Evolutionary conservation across 78 protist species (phyloP), one percentile per base, ranked within the genome.

Genomic region (Dictyostelium capitatum): DNA sequence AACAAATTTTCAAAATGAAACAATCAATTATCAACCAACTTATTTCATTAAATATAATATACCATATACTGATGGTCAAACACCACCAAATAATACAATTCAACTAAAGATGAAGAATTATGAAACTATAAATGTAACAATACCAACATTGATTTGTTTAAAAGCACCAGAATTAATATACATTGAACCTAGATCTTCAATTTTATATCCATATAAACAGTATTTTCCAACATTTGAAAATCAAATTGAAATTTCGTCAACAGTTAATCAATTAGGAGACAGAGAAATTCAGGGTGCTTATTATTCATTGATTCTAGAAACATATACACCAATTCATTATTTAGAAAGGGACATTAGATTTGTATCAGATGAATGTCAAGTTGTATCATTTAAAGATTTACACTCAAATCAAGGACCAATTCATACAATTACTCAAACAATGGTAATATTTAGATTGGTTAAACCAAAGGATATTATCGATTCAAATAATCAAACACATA

Each of bases 241-340:
- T 1, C 47, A 51, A 51, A 51, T 51, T 51, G 15, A 8, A 51
- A 4, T 4, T 1, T 1, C 10, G 3, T 12, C 56, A 51, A 8
- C 10, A 14, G 15, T 8, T 1, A 14, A 51, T 51, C 10, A 1
- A 51, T 4, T 51, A 51, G 3, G 15, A 14, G 43, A 47, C 15
- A 25, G 75, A 67, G 75, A 67, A 30, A 6, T 67, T 32, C 48
- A 25, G 30, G 48, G 75, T 32, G 23, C 75, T 9, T 67, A 67
- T 32, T 67, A 67, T 67, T 67, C 75, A 67, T 30, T 67, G 47
- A 47, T 67, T 15, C 32, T 67, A 17, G 75, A 25, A n/a, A 67
- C 75, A 15, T 7, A 6, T 32, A 28, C 41, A 5, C 75, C 75
- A 30, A 67, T 67, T 67, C 32, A 67, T 32, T 15, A 32, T 15